Percentiles rank a stretch among this genome's conserved stretches.
phyloP scores from a whole-genome alignment of 2,329 filamentous ascomycete genomes.

The Raffaelea ambrosiae region DNA sequence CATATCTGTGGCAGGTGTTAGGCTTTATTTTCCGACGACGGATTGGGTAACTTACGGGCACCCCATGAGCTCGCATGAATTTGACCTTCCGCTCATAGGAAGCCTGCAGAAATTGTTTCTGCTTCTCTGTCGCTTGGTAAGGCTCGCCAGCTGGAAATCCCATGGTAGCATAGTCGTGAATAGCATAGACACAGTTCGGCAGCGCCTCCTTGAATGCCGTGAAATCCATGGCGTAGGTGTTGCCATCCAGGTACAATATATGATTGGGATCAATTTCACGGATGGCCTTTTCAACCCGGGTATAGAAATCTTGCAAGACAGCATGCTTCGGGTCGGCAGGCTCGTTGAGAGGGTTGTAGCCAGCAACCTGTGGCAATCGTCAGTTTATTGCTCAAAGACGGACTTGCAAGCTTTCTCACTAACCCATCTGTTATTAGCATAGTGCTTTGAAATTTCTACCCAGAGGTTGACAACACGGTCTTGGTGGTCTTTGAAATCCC shows the following conservation, averaged over 20 bases:
- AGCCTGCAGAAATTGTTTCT: slow-evolving; percentile 26
- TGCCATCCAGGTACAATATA: slow-evolving; percentile 38
- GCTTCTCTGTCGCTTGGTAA: slow-evolving; percentile 24
- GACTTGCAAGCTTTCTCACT: too few relatives aligned
- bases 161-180: slow-evolving; percentile 44
- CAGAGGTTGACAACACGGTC: slow-evolving; percentile 30
- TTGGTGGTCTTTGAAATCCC: slow-evolving; percentile 33
- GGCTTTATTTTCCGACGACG: too few relatives aligned
- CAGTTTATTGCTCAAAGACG: too few relatives aligned
- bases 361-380: too few relatives aligned
- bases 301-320: slow-evolving; percentile 14
- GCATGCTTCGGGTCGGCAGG: slow-evolving; percentile 15
- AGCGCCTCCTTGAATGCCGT: slow-evolving; percentile 28
- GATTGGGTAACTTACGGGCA: too few relatives aligned
- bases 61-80: slow-evolving; percentile 27
- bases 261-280: slow-evolving; percentile 35
- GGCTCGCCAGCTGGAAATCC: slow-evolving; percentile 35
- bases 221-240: slow-evolving; percentile 46
- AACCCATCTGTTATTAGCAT: slow-evolving; percentile 26
- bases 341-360: slow-evolving; percentile 23
- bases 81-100: slow-evolving; percentile 27
- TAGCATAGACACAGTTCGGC: slow-evolving; percentile 39
- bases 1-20: too few relatives aligned
- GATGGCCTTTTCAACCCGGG: slow-evolving; percentile 26
- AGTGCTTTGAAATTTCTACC: slow-evolving; percentile 27